Conservation (phyloP, 2,329 filamentous ascomycete species). For the Pleurostoma richardsiae region DNA sequence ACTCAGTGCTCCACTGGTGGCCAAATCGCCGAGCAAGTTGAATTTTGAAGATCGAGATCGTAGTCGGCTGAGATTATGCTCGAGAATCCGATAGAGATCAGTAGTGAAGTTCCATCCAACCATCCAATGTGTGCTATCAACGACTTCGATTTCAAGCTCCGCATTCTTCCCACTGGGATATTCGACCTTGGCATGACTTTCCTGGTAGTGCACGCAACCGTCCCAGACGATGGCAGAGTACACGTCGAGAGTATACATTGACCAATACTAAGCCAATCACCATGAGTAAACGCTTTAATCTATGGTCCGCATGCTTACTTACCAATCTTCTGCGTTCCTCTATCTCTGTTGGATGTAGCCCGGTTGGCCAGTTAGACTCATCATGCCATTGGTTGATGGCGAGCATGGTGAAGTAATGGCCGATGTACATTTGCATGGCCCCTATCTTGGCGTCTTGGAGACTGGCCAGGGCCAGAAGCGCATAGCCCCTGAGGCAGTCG, state of each 20-base stretch:
- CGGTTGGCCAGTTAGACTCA: conserved; percentile 15
- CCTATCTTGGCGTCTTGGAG: conserved; percentile 17
- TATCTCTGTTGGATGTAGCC: conserved; percentile 8
- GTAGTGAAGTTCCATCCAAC: conserved; percentile 22
- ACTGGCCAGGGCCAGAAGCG: conserved; percentile 15
- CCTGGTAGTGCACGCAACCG: conserved; percentile 36
- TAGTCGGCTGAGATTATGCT: conserved; percentile 35
- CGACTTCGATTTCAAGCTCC: conserved; percentile 16
- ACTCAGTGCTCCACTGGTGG: conserved; percentile 10
- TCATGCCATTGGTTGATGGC: conserved; percentile 18
- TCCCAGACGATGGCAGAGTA: conserved; percentile 49
- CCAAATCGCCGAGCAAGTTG: conserved; percentile 6
- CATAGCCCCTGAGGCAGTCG: conserved; percentile 15
- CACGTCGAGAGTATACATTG: conserved; percentile 52
- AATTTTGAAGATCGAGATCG: conserved; percentile 4
- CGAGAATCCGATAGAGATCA: conserved; percentile 44
- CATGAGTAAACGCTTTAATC: no score
- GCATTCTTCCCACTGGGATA: conserved; percentile 44
- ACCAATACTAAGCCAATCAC: conserved; percentile 41
- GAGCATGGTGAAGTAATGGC: conserved; percentile 17
- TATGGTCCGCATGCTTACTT: conserved; percentile 1
- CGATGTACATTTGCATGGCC: conserved; percentile 18
- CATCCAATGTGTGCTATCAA: conserved; percentile 2
- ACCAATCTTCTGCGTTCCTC: conserved; percentile 14
- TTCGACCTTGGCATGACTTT: conserved; percentile 37